Base-by-base conservation (phyloP, 352 stramenopile genomes). In the Phytophthora ramorum region DNA sequence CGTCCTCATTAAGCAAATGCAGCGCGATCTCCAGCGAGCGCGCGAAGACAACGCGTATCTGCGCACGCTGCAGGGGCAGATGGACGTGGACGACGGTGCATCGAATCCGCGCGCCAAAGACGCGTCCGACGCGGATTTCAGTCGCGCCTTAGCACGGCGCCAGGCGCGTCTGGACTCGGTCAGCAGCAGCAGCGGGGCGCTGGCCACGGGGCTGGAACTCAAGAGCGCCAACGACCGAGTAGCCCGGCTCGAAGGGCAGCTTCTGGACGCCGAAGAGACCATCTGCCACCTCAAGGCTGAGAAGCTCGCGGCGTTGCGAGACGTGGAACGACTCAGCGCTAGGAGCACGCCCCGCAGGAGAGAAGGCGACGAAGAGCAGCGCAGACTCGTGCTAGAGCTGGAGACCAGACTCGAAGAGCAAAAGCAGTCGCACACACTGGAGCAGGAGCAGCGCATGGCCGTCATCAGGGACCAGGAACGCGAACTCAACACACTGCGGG, bases 271-370 rank as follows among this genome's bases (percentile, higher is more conserved):
- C 7, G 85, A 94, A 46, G 83, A 94, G 59, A 80, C 78, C 4
- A 91, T 92, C 40, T 87, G 80, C 62, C 85, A 94, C 68, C 69
- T 94, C 9, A 81, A 86, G 52, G 82, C 83, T 0, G 85, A 94
- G 77, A 91, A 90, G 28, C 61, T 84, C 9, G 75, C 80, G 12
- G 77, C 85, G 7, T 61, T 79, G 59, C 71, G 83, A 16, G 61
- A 85, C 19, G 73, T 88, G 13, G 83, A 94, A 71, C 75, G 69
- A n/a, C 69, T 92, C 17, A 75, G 69, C 20, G 20, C 52, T 0
- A 32, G 26, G 16, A 24, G 3, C 22, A 3, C 22, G 22, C 22
- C 22, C 22, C n/a, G 24, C 53, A 13, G 4, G 9, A 2, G 38
- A 3, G 51, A 24, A 3, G 35, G 20, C 26, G 48, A 53, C 30